Conservation (phyloP, 1,284 basidiomycete species). For the Leccinum solheimii region DNA sequence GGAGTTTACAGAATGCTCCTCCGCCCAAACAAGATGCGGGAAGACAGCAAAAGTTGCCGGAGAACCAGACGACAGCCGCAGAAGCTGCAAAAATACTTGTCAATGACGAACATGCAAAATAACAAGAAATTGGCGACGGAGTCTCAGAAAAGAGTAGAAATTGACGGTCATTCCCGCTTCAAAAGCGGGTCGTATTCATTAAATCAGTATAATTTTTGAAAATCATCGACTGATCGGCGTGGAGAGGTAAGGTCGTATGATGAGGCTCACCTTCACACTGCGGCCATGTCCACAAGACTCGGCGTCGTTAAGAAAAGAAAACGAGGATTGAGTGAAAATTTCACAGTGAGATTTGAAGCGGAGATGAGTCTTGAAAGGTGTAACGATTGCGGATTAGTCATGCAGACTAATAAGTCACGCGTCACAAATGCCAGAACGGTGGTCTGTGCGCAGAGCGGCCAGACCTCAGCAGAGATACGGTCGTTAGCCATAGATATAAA, state of each 20-base stretch:
- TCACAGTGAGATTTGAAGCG: neutral
- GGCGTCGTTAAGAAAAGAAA: neutral
- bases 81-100: neutral
- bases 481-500: too few relatives aligned
- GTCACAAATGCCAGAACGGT: too few relatives aligned
- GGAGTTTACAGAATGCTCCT: neutral
- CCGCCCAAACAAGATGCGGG: neutral
- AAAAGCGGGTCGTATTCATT: conserved; percentile 18
- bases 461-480: too few relatives aligned
- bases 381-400: too few relatives aligned
- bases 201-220: conserved; percentile 14
- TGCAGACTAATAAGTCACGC: too few relatives aligned
- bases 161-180: conserved; percentile 13
- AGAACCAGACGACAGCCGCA: neutral
- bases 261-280: conserved; percentile 5
- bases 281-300: too few relatives aligned
- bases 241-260: neutral
- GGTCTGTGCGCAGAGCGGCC: too few relatives aligned
- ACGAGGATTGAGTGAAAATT: neutral
- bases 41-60: neutral
- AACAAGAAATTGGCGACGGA: neutral
- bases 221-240: conserved; percentile 7
- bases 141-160: conserved; percentile 9
- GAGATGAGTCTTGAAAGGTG: too few relatives aligned
- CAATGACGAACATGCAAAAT: neutral